A percentile compares a stretch with the other conserved stretches of the same genome.
Evolutionary conservation across 2,329 filamentous ascomycete species (phyloP).

Genomic region (Scedosporium aurantiacum): DNA sequence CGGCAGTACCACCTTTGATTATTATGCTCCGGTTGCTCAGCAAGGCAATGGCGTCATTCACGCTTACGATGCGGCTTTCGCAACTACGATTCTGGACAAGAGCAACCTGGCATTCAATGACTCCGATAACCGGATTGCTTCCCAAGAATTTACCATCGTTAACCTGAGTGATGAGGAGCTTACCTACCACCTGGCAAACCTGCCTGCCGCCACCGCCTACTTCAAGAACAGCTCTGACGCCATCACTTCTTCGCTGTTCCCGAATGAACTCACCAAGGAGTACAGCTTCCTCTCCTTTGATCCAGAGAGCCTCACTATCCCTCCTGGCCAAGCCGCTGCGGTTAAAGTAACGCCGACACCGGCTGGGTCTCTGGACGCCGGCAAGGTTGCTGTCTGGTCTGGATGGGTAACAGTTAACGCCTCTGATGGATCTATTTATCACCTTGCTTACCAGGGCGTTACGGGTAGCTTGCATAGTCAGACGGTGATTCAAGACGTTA

Average conservation of each 20-base stretch:
- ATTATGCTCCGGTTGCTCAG: constrained; percentile 45
- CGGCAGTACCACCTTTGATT: constrained; percentile 21
- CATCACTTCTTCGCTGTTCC: constrained; percentile 29
- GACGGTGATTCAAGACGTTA: constrained; percentile 19
- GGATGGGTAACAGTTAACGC: constrained; percentile 30
- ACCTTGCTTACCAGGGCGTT: constrained; percentile 28
- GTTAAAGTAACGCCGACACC: constrained; percentile 21
- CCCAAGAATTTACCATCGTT: constrained; percentile 40
- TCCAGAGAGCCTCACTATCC: constrained; percentile 29
- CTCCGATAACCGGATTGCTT: constrained; percentile 41
- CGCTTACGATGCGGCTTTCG: constrained; percentile 46
- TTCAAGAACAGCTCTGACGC: constrained; percentile 27
- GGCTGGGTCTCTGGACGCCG: constrained; percentile 16
- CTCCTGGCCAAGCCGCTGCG: constrained; percentile 12
- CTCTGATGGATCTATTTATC: constrained; percentile 23
- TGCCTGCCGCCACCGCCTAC: constrained; percentile 42
- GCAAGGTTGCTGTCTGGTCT: constrained; percentile 28
- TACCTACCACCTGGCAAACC: constrained; percentile 40
- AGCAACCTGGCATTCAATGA: constrained; percentile 55
- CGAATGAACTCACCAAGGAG: constrained; percentile 29
- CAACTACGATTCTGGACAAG: constrained; percentile 39
- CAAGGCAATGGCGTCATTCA: constrained; percentile 51
- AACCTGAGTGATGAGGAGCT: constrained; percentile 39
- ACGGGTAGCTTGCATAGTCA: constrained; percentile 20
- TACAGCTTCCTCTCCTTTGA: constrained; percentile 32